Evolutionary conservation across 1,284 basidiomycete species (phyloP).

Genomic region (Flammula alnicola): DNA sequence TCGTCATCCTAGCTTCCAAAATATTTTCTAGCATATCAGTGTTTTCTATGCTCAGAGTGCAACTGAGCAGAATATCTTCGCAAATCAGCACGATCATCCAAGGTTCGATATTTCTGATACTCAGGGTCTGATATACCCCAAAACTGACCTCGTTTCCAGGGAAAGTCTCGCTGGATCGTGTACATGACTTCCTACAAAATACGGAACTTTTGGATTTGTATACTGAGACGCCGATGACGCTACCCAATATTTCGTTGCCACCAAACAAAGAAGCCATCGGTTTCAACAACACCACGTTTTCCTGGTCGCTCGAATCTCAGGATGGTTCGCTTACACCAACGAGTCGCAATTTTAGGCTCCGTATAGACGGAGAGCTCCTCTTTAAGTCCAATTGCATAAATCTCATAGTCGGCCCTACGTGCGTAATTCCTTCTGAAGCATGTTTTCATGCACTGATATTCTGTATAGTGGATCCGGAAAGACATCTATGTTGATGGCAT

Average conservation of each 20-base stretch:
- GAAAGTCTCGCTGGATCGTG: constrained; percentile 57
- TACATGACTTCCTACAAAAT: constrained; percentile 51
- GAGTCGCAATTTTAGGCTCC: constrained; percentile 47
- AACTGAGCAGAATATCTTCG: constrained; percentile 20
- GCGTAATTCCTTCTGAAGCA: constrained; percentile 31
- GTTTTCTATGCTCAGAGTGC: constrained; percentile 29
- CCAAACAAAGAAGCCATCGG: constrained; percentile 13
- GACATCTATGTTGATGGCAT: constrained; percentile 59
- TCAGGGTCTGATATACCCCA: constrained; percentile 5
- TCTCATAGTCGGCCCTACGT: constrained; percentile 65
- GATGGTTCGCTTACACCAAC: constrained; percentile 35
- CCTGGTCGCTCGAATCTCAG: constrained; percentile 41
- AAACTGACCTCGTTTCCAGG: constrained; percentile 19
- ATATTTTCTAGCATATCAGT: constrained; percentile 29
- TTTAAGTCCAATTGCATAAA: constrained; percentile 64
- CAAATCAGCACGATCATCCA: constrained; percentile 14
- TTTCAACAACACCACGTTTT: constrained; percentile 37
- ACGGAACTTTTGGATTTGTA: constrained; percentile 59
- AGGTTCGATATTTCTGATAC: constrained; percentile 8
- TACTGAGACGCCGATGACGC: constrained; percentile 23
- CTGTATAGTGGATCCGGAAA: constrained; percentile 42
- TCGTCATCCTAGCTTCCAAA: constrained; percentile 17
- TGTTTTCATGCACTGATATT: not conserved
- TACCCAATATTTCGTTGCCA: not conserved
- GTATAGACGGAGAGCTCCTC: constrained; percentile 51